phyloP scores from a whole-genome alignment of 768 basidiomycete genomes.

The Mycena venus region DNA sequence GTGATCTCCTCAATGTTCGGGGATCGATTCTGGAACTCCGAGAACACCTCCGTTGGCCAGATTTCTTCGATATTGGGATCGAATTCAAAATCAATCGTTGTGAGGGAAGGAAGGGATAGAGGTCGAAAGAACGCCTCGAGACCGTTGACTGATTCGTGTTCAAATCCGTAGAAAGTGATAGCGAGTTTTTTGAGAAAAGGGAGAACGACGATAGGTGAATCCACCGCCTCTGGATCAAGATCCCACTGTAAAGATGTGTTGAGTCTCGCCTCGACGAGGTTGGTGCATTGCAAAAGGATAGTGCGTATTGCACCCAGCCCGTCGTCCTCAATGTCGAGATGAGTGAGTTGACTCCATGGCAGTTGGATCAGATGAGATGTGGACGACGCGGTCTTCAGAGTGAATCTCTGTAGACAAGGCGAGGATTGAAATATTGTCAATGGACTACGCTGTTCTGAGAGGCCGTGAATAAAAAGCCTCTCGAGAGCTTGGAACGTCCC shows the following conservation, averaged over 20 bases:
- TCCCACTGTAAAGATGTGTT: background rate
- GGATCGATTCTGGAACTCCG: background rate
- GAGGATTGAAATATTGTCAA: background rate
- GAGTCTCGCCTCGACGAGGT: background rate
- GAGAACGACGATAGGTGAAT: background rate
- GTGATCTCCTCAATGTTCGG: background rate
- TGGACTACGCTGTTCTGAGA: background rate
- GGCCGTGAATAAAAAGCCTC: background rate
- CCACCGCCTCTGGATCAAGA: background rate
- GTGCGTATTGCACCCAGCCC: background rate
- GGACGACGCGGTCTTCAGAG: background rate
- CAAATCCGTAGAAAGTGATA: background rate
- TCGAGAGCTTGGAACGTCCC: slow-evolving; percentile 7
- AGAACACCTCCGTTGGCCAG: slow-evolving; percentile 8
- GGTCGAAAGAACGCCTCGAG: slow-evolving; percentile 8
- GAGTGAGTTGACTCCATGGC: slow-evolving; percentile 14
- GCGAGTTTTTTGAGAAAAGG: background rate
- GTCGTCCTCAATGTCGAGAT: background rate
- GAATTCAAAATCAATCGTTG: background rate
- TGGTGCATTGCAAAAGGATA: slow-evolving; percentile 6
- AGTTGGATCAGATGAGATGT: background rate
- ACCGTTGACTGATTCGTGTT: background rate
- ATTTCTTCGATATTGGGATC: background rate
- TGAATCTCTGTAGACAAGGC: slow-evolving; percentile 7
- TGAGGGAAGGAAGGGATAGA: slow-evolving; percentile 3